A percentile compares a stretch with the other conserved stretches of the same genome.
Evolutionary conservation across 1,139 yeast species (phyloP).

Genomic region (Debaryomycetaceae sp.): DNA sequence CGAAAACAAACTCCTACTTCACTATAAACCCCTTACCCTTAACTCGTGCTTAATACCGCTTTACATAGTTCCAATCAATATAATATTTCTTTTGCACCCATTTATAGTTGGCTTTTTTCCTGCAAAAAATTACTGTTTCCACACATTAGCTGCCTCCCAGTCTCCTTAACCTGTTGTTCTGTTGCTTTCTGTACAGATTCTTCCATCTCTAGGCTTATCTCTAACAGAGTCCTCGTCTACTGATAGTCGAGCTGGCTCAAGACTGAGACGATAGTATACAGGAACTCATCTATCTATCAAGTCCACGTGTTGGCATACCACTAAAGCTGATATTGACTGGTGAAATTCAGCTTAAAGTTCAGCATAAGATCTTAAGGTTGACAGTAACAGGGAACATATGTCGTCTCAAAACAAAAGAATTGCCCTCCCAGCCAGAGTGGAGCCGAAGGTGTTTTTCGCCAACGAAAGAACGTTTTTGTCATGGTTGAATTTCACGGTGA

Average conservation of each 20-base stretch:
- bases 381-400: constrained; percentile 9
- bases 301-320: background rate
- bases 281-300: background rate
- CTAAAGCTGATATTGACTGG: background rate
- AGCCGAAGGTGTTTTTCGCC: constrained; percentile 97
- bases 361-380: background rate
- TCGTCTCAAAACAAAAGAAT: constrained; percentile 62
- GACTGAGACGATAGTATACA: background rate
- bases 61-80: background rate
- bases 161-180: too few species aligned
- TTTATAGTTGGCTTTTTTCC: background rate
- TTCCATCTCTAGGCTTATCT: background rate
- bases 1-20: constrained; percentile 25
- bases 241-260: background rate
- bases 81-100: background rate
- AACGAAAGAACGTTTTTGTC: constrained; percentile 97
- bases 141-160: too few species aligned
- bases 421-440: constrained; percentile 96
- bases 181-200: too few species aligned
- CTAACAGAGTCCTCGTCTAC: background rate
- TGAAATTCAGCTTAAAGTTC: background rate
- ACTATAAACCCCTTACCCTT: constrained; percentile 21
- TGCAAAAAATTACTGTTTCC: too few species aligned
- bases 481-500: constrained; percentile 97
- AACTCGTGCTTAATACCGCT: constrained; percentile 5